Conservation (phyloP, 169 alveolate genomes). For the Besnoitia besnoiti region DNA sequence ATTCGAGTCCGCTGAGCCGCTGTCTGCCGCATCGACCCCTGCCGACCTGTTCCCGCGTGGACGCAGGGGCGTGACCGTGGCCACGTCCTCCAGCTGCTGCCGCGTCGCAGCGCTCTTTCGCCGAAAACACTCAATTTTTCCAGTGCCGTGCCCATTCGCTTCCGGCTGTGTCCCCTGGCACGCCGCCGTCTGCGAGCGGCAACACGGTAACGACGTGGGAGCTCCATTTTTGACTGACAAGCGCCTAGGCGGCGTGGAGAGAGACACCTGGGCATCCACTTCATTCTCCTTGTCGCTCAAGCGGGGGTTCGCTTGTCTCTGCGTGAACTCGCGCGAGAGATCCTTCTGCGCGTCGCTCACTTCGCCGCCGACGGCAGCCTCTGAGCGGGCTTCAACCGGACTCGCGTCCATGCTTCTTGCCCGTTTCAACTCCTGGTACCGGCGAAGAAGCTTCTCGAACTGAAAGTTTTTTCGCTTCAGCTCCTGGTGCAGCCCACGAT, state of each 20-base stretch:
- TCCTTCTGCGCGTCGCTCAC: too few species aligned
- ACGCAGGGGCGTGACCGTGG: neutral
- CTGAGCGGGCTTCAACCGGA: too few species aligned
- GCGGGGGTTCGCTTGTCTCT: too few species aligned
- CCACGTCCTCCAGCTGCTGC: neutral
- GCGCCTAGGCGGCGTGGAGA: neutral
- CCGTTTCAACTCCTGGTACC: neutral
- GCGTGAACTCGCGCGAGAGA: too few species aligned
- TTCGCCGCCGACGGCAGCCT: too few species aligned
- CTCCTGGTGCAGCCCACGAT: neutral
- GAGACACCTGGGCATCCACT: neutral
- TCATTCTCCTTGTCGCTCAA: neutral
- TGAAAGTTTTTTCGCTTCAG: neutral
- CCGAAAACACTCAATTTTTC: neutral
- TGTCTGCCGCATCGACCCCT: too few species aligned
- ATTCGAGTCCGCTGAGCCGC: too few species aligned
- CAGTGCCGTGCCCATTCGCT: too few species aligned
- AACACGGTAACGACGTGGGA: neutral
- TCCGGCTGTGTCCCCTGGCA: neutral
- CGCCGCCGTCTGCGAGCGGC: too few species aligned
- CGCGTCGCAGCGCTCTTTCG: neutral
- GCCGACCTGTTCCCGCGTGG: too few species aligned
- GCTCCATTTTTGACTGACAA: neutral
- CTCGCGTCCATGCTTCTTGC: too few species aligned
- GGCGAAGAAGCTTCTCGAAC: conserved; percentile 4